Evolutionary conservation across 1,139 yeast species (phyloP).

Genomic region (Arxiozyma slooffiae): DNA sequence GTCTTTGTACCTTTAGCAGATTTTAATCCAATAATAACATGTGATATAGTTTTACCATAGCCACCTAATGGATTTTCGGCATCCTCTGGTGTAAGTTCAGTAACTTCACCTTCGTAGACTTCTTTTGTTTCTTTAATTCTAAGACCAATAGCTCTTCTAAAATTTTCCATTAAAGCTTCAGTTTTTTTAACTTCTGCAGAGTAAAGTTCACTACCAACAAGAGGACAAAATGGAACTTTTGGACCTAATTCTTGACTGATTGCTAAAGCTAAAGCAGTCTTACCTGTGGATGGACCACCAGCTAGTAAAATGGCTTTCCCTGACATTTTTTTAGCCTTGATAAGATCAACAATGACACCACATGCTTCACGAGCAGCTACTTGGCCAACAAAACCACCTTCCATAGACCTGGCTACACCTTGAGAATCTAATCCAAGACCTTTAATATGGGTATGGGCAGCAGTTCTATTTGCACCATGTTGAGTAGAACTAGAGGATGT

Average conservation of each 20-base stretch:
- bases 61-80: slow-evolving; percentile 96
- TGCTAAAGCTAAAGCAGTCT: slow-evolving; percentile 92
- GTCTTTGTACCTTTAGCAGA: slow-evolving; percentile 94
- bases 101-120: slow-evolving; percentile 97
- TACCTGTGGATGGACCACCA: slow-evolving; percentile 98
- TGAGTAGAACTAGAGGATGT: slow-evolving; percentile 11
- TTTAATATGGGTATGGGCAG: slow-evolving; percentile 94
- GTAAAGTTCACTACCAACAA: slow-evolving; percentile 89
- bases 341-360: slow-evolving; percentile 88
- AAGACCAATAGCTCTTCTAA: slow-evolving; percentile 90
- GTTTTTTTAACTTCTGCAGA: slow-evolving; percentile 98
- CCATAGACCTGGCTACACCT: slow-evolving; percentile 75
- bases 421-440: slow-evolving; percentile 90
- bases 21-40: slow-evolving; percentile 87
- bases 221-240: slow-evolving; percentile 95
- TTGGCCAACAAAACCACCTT: slow-evolving; percentile 96
- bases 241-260: slow-evolving; percentile 96
- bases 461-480: slow-evolving; percentile 57
- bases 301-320: slow-evolving; percentile 94
- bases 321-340: slow-evolving; percentile 86
- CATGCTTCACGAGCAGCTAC: slow-evolving; percentile 93
- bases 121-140: slow-evolving; percentile 95
- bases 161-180: slow-evolving; percentile 93
- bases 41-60: slow-evolving; percentile 91
- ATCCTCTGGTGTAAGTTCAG: slow-evolving; percentile 93